These are phyloP conservation scores for Citrus sp. DNA, from an alignment of 345 rosid genomes.

Conservation along the genomic window DNA sequence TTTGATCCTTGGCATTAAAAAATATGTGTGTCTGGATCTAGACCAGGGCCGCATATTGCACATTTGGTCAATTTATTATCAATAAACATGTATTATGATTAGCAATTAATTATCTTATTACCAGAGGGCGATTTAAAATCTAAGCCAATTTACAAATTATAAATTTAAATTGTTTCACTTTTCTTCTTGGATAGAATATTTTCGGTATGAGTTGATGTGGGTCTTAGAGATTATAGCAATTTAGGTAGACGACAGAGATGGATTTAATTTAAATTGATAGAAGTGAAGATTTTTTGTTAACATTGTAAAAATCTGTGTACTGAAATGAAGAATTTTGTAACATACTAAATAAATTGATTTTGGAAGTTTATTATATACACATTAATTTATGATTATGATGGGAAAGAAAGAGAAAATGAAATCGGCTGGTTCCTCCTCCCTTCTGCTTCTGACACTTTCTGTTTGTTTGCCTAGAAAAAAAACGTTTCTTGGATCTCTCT, in stretches of 20 bases:
- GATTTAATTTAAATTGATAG: neutral
- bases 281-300: neutral
- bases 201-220: too few species aligned
- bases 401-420: neutral
- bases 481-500: neutral
- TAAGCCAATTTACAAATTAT: neutral
- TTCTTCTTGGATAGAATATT: too few species aligned
- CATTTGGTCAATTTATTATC: neutral
- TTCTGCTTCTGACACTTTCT: neutral
- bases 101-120: too few species aligned
- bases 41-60: neutral
- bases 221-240: neutral
- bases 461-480: neutral
- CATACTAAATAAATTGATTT: neutral
- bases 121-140: neutral
- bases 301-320: neutral
- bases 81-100: too few species aligned
- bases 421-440: neutral
- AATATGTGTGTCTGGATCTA: neutral
- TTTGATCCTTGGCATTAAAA: neutral
- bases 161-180: too few species aligned
- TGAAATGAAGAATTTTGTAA: neutral
- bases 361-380: neutral
- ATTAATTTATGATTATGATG: neutral
- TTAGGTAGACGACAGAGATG: neutral